Percentiles rank a stretch among this genome's conserved stretches.
phyloP scores from a whole-genome alignment of 305 asterid genomes.

The Lippia alba region DNA sequence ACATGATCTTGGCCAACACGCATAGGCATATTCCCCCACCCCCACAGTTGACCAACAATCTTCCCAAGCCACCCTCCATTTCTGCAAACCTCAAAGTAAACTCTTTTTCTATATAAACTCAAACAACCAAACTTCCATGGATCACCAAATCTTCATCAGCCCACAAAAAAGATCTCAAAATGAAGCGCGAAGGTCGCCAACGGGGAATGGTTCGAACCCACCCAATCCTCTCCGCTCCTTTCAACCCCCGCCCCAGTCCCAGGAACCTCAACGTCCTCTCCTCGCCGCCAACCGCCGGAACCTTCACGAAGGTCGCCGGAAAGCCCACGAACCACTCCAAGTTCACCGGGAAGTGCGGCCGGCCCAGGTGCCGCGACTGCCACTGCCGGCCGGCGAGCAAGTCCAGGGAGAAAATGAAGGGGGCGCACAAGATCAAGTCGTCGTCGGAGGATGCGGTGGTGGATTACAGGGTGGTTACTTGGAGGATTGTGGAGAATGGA shows the following conservation, averaged over 20 bases:
- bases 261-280: slow-evolving; percentile 38
- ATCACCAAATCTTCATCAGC: neutral
- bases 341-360: slow-evolving; percentile 78
- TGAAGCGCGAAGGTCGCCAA: slow-evolving; percentile 87
- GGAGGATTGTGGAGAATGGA: no score
- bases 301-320: slow-evolving; percentile 59
- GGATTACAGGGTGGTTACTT: no score
- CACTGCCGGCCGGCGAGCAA: slow-evolving; percentile 63
- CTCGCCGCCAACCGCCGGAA: slow-evolving; percentile 68
- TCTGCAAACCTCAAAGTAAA: neutral
- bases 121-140: neutral
- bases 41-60: slow-evolving; percentile 29
- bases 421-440: slow-evolving; percentile 56
- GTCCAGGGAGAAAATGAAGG: slow-evolving; percentile 73
- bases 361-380: slow-evolving; percentile 60
- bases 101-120: slow-evolving; percentile 32
- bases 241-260: slow-evolving; percentile 40
- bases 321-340: slow-evolving; percentile 90
- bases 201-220: slow-evolving; percentile 73
- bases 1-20: slow-evolving; percentile 40
- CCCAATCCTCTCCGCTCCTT: slow-evolving; percentile 42
- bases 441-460: no score
- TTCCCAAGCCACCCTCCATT: slow-evolving; percentile 50
- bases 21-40: slow-evolving; percentile 12
- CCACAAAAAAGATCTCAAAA: slow-evolving; percentile 32